These are phyloP conservation scores for Alnus rubra DNA, from an alignment of 306 rosid genomes.

Conservation along the genomic window DNA sequence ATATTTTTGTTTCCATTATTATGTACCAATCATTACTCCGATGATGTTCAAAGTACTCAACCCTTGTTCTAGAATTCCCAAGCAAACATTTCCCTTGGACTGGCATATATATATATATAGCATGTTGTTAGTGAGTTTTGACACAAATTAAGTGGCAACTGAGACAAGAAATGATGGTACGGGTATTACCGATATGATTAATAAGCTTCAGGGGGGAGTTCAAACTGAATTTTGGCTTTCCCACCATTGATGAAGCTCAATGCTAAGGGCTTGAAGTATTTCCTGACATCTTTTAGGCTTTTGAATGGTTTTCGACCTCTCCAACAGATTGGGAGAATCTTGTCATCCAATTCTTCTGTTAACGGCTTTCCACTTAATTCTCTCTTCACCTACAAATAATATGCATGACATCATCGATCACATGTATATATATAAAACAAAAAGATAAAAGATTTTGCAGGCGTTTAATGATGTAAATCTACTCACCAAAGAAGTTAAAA, in stretches of 20 bases:
- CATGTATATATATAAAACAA: too few species aligned
- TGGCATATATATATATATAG: conserved; percentile 21
- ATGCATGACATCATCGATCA: background rate
- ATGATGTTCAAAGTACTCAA: conserved; percentile 62
- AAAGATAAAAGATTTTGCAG: too few species aligned
- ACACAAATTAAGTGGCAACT: background rate
- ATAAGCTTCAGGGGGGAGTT: conserved; percentile 81
- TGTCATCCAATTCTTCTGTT: conserved; percentile 60
- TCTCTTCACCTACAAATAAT: conserved; percentile 48
- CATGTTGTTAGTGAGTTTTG: background rate
- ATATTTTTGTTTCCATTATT: background rate
- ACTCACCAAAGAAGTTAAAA: conserved; percentile 64
- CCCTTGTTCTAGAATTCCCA: conserved; percentile 87
- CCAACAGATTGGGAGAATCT: conserved; percentile 77
- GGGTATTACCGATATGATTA: conserved; percentile 67
- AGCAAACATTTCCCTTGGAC: conserved; percentile 84
- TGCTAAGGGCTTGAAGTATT: conserved; percentile 81
- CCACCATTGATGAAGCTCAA: conserved; percentile 52
- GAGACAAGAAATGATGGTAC: background rate
- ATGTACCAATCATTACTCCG: conserved; percentile 48
- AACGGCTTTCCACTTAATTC: conserved; percentile 57
- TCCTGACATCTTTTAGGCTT: conserved; percentile 65
- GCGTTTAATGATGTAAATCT: too few species aligned
- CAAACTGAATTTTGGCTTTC: conserved; percentile 51
- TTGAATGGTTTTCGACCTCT: conserved; percentile 65